These are phyloP conservation scores for Cyphellophora attinorum DNA, from an alignment of 2,329 filamentous ascomycete species.

Conservation along the genomic window DNA sequence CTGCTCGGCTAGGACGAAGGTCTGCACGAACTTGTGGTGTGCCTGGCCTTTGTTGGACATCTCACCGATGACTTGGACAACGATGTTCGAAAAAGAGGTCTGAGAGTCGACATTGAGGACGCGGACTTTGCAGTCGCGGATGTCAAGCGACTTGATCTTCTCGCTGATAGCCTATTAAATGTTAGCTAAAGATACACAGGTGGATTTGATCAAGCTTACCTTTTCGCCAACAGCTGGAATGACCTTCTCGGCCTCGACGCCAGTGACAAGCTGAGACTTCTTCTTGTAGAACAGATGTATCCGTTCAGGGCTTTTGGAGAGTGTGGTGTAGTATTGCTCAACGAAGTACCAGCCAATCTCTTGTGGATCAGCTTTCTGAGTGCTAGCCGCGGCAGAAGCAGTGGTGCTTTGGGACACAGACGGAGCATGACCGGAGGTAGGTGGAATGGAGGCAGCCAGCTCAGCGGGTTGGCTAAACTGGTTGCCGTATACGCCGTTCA, in stretches of 20 bases:
- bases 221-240: constrained; percentile 78
- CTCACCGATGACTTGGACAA: constrained; percentile 96
- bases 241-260: constrained; percentile 80
- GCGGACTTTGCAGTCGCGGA: constrained; percentile 96
- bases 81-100: constrained; percentile 82
- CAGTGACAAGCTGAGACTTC: constrained; percentile 88
- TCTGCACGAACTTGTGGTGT: constrained; percentile 94
- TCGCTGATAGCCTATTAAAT: constrained; percentile 71
- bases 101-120: constrained; percentile 97
- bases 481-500: constrained; percentile 17
- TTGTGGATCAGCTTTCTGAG: constrained; percentile 49
- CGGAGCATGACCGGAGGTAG: constrained; percentile 12
- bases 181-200: constrained; percentile 3
- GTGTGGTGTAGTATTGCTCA: constrained; percentile 96
- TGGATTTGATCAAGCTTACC: constrained; percentile 43
- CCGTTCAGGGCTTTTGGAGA: constrained; percentile 89
- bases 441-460: constrained; percentile 18
- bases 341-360: constrained; percentile 99
- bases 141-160: constrained; percentile 83
- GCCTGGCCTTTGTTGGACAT: constrained; percentile 88
- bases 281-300: constrained; percentile 96
- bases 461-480: constrained; percentile 19
- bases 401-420: constrained; percentile 18
- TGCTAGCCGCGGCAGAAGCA: constrained; percentile 11
- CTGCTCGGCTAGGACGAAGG: constrained; percentile 92